A percentile compares a stretch with the other conserved stretches of the same genome.
phyloP scores from a whole-genome alignment of 495 filamentous ascomycete genomes.

The Cercophora sp. region DNA sequence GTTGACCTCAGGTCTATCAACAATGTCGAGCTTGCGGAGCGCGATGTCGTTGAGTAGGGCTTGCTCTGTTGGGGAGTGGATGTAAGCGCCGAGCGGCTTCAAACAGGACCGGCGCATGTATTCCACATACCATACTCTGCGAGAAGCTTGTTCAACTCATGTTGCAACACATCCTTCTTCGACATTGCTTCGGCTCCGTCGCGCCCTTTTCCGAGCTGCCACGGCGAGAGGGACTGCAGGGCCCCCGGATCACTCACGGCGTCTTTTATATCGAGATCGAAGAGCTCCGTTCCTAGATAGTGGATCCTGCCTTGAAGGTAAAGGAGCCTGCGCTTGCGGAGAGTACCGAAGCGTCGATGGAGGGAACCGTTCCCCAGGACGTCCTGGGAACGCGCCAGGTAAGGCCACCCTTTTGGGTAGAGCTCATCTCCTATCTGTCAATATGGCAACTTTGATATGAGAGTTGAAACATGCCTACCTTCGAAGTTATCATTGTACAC shows the following conservation, averaged over 20 bases:
- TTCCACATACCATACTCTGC: conserved; percentile 1
- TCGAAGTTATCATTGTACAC: too few relatives aligned
- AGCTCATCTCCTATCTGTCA: too few relatives aligned
- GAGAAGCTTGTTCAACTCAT: neutral
- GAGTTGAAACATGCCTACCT: too few relatives aligned
- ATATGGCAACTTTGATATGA: too few relatives aligned
- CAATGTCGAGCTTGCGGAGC: neutral
- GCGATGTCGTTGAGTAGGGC: neutral
- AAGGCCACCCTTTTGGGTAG: neutral
- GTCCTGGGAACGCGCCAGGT: conserved; percentile 1
- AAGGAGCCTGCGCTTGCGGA: neutral
- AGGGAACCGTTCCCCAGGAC: neutral
- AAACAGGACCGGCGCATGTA: neutral
- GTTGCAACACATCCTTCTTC: neutral
- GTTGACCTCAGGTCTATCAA: neutral
- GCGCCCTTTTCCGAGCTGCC: neutral
- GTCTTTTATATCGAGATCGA: neutral
- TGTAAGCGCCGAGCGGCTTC: too few relatives aligned
- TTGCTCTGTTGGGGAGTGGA: too few relatives aligned
- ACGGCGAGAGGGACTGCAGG: neutral
- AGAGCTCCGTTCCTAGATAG: conserved; percentile 2
- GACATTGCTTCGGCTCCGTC: neutral
- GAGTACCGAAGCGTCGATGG: conserved; percentile 5
- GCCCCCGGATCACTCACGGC: neutral
- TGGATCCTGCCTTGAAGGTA: conserved; percentile 1